Evolutionary conservation across 805 yeast species (phyloP).

Genomic region (Candida chilensis): DNA sequence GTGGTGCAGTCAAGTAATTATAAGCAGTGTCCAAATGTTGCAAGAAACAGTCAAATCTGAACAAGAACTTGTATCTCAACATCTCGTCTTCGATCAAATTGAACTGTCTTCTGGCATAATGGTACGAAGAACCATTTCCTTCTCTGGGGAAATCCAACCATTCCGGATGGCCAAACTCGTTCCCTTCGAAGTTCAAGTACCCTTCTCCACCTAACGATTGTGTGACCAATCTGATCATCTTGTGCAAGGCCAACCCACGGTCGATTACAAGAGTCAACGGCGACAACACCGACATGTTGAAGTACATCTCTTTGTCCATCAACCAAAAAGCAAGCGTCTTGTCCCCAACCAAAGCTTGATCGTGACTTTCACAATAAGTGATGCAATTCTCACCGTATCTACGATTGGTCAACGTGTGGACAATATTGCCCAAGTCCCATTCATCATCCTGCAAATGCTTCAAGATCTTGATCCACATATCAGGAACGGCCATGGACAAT

Average conservation of each 20-base stretch:
- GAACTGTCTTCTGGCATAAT: slow-evolving; percentile 93
- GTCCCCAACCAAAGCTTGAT: slow-evolving; percentile 96
- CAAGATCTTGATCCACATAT: slow-evolving; percentile 95
- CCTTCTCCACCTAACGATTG: slow-evolving; percentile 96
- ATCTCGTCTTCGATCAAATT: slow-evolving; percentile 74
- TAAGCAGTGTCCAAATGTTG: slow-evolving; percentile 63
- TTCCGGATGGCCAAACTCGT: slow-evolving; percentile 98
- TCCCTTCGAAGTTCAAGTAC: slow-evolving; percentile 92
- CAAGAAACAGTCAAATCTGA: slow-evolving; percentile 80
- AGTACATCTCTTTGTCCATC: slow-evolving; percentile 98
- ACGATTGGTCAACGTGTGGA: slow-evolving; percentile 77
- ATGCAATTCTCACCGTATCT: slow-evolving; percentile 84
- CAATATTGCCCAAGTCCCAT: slow-evolving; percentile 83
- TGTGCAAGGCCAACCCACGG: slow-evolving; percentile 87
- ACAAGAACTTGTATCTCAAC: slow-evolving; percentile 70
- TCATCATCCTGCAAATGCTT: slow-evolving; percentile 81
- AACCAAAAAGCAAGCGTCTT: slow-evolving; percentile 96
- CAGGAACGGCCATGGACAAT: slow-evolving; percentile 95
- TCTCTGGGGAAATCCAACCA: slow-evolving; percentile 96
- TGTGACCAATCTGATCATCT: slow-evolving; percentile 80
- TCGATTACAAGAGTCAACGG: slow-evolving; percentile 73
- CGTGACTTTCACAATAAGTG: slow-evolving; percentile 91
- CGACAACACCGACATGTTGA: slow-evolving; percentile 77
- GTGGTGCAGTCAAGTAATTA: slow-evolving; percentile 63
- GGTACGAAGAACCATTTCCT: slow-evolving; percentile 83